These are phyloP conservation scores for Batrachochytrium dendrobatidis DNA, from an alignment of 371 early-diverging fungal genomes.

Conservation along the genomic window DNA sequence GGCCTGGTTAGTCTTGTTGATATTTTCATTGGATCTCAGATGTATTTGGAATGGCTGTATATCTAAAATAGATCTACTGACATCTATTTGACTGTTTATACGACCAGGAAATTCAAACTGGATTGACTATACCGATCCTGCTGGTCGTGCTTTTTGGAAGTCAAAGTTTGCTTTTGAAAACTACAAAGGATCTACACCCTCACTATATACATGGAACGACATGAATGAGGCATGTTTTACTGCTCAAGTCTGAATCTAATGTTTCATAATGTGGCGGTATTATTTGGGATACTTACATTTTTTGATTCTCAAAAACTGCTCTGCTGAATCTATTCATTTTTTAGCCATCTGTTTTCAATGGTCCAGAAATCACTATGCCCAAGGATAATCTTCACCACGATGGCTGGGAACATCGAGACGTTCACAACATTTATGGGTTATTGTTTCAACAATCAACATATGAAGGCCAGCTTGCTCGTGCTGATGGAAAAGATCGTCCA, in stretches of 20 bases:
- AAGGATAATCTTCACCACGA: constrained; percentile 78
- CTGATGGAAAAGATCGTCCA: constrained; percentile 54
- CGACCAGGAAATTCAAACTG: constrained; percentile 74
- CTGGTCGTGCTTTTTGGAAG: constrained; percentile 77
- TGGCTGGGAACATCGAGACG: constrained; percentile 73
- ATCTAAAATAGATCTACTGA: too few relatives aligned
- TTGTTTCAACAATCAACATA: constrained; percentile 42
- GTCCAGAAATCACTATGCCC: constrained; percentile 88
- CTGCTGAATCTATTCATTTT: neutral
- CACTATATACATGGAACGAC: constrained; percentile 85
- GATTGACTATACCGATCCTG: constrained; percentile 78
- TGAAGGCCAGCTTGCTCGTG: constrained; percentile 41
- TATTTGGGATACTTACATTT: too few relatives aligned
- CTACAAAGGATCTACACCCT: constrained; percentile 66
- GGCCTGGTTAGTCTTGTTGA: constrained; percentile 65
- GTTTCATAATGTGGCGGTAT: neutral
- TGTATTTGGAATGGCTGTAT: too few relatives aligned
- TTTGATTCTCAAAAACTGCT: constrained; percentile 1
- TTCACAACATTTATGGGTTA: constrained; percentile 85
- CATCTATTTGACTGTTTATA: too few relatives aligned
- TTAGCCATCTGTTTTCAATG: constrained; percentile 77
- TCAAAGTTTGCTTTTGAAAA: constrained; percentile 57
- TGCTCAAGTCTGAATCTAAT: neutral
- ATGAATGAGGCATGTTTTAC: constrained; percentile 68
- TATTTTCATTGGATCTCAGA: neutral